Base-by-base conservation (phyloP, 768 basidiomycete species). In the Suillus fuscotomentosus region DNA sequence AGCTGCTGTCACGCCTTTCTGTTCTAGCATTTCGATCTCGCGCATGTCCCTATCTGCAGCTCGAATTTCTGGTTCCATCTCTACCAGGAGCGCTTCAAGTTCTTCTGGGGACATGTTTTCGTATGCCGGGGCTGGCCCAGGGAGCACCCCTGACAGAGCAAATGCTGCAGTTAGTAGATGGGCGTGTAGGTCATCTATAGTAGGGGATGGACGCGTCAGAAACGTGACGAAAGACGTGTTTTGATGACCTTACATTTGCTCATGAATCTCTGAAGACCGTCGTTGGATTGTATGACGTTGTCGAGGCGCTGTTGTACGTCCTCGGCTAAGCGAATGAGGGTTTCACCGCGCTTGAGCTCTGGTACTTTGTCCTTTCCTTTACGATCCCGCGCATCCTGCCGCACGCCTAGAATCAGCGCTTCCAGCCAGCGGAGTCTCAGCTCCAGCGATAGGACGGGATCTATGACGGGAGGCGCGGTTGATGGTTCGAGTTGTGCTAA, bases 41-140 rank as follows among this genome's bases (percentile, higher is more conserved):
- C 83, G 84, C 82, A 94, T 85, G 68, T 93, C 91, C 9, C 89
- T 84, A 69, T 94, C 93, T 11, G 91, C 92, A 39, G 87, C 84
- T 38, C 92, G 91, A 60, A 94, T 86, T 60, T 95, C 93, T 5
- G 87, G 84, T 67, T 94, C 93, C 87, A 94, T 90, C 70, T 95
- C 92, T 0, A 82, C 75, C 11, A 94, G 75, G 62, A 91, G 81
- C 0, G 88, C 87, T 47, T 91, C 89, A 9, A 94, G 77, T 69
- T 91, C 91, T 63, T 84, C 83, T 0, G 85, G 70, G 0, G 88
- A 81, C 86, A 94, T 88, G 43, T 82, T 82, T 60, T 85, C 85
- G 63, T 89, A 90, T 31, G 86, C 74, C 8, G 88, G 84, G 1
- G 81, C 74, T 14, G 73, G 62, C 17, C 80, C 80, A 1, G 80